These are phyloP conservation scores for Aureobasidium sp. DNA, from an alignment of 2,329 filamentous ascomycete genomes.

Conservation along the genomic window DNA sequence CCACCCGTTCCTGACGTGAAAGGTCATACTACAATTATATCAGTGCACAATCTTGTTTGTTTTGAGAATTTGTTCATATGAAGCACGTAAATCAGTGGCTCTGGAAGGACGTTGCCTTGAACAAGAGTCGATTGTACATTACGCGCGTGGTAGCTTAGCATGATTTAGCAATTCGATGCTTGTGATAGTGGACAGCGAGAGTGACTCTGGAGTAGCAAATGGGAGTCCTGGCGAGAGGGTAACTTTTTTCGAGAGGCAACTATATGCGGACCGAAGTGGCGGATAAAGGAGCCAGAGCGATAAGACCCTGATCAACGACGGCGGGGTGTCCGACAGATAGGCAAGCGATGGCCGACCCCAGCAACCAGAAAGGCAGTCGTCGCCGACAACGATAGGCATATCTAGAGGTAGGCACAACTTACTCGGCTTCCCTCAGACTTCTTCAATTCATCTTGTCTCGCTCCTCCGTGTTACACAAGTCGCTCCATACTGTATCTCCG, in stretches of 20 bases:
- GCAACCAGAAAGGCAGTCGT: not conserved
- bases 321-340: not conserved
- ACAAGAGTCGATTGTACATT: not conserved
- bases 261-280: not conserved
- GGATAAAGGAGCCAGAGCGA: not conserved
- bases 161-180: not conserved
- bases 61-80: not conserved
- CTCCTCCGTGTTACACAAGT: not conserved
- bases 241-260: not conserved
- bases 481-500: not conserved
- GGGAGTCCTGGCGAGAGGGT: not conserved
- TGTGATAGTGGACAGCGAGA: not conserved
- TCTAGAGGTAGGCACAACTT: not conserved
- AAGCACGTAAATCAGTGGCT: not conserved
- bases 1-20: too few species aligned
- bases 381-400: conserved; percentile 3
- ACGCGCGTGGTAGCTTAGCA: too few species aligned
- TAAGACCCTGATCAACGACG: not conserved
- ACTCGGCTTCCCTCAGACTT: not conserved
- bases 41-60: not conserved
- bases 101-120: not conserved
- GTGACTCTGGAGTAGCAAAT: not conserved
- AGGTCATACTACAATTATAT: not conserved
- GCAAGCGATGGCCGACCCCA: conserved; percentile 1
- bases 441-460: not conserved